phyloP scores from a whole-genome alignment of 305 asterid species.

The Solanum aculeatissimum region DNA sequence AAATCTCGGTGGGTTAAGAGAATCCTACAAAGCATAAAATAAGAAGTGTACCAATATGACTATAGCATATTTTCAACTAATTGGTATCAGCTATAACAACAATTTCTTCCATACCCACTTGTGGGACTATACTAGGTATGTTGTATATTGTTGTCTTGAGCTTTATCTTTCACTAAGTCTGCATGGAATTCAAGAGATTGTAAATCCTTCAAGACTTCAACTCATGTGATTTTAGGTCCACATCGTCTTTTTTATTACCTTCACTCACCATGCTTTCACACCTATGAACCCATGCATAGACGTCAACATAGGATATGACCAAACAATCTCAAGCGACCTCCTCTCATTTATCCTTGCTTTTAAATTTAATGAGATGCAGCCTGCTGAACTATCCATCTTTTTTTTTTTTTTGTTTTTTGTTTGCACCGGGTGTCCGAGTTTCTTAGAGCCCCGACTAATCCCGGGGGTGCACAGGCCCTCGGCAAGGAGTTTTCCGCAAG shows the following conservation, averaged over 20 bases:
- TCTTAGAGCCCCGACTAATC: no score
- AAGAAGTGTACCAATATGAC: neutral
- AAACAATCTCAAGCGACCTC: neutral
- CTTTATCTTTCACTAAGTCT: neutral
- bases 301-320: neutral
- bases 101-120: neutral
- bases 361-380: neutral
- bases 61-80: neutral
- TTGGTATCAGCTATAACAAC: neutral
- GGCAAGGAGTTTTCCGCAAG: no score
- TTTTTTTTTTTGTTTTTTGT: no score
- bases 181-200: neutral
- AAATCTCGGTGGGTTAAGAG: neutral
- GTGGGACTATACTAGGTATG: neutral
- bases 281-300: neutral
- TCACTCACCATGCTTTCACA: neutral
- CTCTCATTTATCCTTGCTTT: neutral
- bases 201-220: neutral
- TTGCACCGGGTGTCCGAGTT: no score
- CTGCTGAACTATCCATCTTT: neutral
- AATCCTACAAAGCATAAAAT: neutral
- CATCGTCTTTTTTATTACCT: neutral
- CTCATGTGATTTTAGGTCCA: neutral
- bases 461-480: no score
- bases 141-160: neutral